Conservation (phyloP, 352 stramenopile genomes). For the Phytophthora brassicae region DNA sequence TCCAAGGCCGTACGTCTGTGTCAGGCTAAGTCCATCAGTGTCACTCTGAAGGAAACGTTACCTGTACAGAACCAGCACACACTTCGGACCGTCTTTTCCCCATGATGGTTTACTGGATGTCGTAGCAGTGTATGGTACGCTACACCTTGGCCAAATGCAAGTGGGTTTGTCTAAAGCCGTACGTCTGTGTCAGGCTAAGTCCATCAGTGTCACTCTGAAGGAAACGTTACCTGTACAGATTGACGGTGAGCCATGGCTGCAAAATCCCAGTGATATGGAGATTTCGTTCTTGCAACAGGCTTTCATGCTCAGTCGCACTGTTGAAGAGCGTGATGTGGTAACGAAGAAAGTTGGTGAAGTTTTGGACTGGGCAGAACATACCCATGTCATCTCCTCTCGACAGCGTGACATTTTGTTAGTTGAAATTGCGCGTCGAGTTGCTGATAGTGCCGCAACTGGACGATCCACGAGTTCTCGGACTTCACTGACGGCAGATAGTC, state of each 20-base stretch:
- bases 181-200: slow-evolving; percentile 72
- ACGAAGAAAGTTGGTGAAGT: slow-evolving; percentile 81
- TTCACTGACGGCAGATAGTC: slow-evolving; percentile 21
- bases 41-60: slow-evolving; percentile 63
- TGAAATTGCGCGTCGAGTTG: slow-evolving; percentile 72
- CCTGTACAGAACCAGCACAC: slow-evolving; percentile 85
- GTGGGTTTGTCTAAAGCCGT: slow-evolving; percentile 83
- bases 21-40: slow-evolving; percentile 62
- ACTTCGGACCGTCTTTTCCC: slow-evolving; percentile 61
- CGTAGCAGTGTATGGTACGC: slow-evolving; percentile 91
- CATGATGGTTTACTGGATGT: slow-evolving; percentile 94
- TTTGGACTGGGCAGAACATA: slow-evolving; percentile 81
- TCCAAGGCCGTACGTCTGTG: slow-evolving; percentile 80
- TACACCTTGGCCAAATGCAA: slow-evolving; percentile 95
- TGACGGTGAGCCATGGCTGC: slow-evolving; percentile 94
- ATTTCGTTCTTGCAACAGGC: slow-evolving; percentile 85
- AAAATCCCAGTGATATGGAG: slow-evolving; percentile 77
- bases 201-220: slow-evolving; percentile 55
- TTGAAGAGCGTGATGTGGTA: slow-evolving; percentile 76
- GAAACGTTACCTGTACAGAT: slow-evolving; percentile 89
- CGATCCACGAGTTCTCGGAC: slow-evolving; percentile 18
- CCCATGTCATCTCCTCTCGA: slow-evolving; percentile 62
- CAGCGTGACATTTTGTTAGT: slow-evolving; percentile 74
- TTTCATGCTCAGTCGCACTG: slow-evolving; percentile 82
- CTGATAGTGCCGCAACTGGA: slow-evolving; percentile 36